Conservation (phyloP, 352 stramenopile genomes). For the Globisporangium spinosum region DNA sequence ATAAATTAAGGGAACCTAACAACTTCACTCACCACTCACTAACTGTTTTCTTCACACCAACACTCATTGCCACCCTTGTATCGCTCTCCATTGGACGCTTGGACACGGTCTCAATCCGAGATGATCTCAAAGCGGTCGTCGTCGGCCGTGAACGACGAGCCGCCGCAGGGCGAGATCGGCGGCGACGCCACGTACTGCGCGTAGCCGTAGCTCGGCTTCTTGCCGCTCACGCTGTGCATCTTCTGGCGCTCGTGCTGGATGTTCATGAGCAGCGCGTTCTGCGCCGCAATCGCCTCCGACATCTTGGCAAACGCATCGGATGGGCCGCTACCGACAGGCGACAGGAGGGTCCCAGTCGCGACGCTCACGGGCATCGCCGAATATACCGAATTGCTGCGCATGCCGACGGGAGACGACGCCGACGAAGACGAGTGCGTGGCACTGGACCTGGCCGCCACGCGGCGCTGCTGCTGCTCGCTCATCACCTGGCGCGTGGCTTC, state of each 20-base stretch:
- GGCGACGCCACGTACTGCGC: constrained; percentile 8
- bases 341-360: not conserved
- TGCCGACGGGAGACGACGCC: not conserved
- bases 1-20: constrained; percentile 2
- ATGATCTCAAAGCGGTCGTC: constrained; percentile 16
- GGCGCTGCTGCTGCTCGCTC: not conserved
- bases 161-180: constrained; percentile 10
- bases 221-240: not conserved
- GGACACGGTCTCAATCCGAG: not conserved
- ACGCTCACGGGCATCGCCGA: not conserved
- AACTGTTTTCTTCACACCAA: not conserved
- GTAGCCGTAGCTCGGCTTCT: constrained; percentile 4
- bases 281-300: constrained; percentile 9
- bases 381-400: constrained; percentile 2
- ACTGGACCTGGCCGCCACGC: not conserved
- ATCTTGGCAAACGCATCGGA: constrained; percentile 8
- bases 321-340: not conserved
- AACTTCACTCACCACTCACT: not conserved
- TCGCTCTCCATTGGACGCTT: not conserved
- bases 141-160: not conserved
- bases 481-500: not conserved
- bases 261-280: constrained; percentile 7
- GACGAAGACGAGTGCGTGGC: not conserved
- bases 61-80: not conserved
- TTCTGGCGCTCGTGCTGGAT: constrained; percentile 9